These are phyloP conservation scores for Aphanomyces cochlioides DNA, from an alignment of 352 stramenopile genomes.

Conservation along the genomic window DNA sequence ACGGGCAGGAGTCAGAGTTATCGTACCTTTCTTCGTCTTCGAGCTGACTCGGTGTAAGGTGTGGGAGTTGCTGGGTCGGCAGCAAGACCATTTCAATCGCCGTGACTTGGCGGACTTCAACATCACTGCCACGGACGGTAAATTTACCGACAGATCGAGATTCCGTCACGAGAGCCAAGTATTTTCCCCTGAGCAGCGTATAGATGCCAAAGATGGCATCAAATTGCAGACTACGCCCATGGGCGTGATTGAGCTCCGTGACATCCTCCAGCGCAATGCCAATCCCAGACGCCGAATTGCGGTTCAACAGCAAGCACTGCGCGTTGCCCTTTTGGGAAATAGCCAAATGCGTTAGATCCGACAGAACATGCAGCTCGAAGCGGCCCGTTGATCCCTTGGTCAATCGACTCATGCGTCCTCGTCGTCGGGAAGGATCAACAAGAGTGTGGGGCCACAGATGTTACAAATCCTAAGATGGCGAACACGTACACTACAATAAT, in stretches of 20 bases:
- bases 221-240: constrained; percentile 69
- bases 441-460: too few species aligned
- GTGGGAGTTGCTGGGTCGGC: constrained; percentile 49
- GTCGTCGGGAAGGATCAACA: not conserved
- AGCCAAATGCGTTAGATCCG: constrained; percentile 25
- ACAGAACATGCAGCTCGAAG: constrained; percentile 31
- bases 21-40: constrained; percentile 46
- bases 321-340: constrained; percentile 27
- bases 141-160: constrained; percentile 49
- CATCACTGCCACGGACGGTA: constrained; percentile 17
- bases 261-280: constrained; percentile 57
- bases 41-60: constrained; percentile 47
- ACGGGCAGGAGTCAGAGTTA: constrained; percentile 6
- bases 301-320: constrained; percentile 26
- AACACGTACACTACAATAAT: too few species aligned
- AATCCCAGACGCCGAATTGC: constrained; percentile 12
- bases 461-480: not conserved
- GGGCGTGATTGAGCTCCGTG: constrained; percentile 54
- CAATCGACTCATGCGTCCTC: not conserved
- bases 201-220: constrained; percentile 81
- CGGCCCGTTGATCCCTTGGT: constrained; percentile 18
- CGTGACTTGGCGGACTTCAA: constrained; percentile 53
- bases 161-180: constrained; percentile 68
- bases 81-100: constrained; percentile 65
- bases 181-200: constrained; percentile 58